Conservation (phyloP, 176 grass and related monocot species). For the Juncus effusus region DNA sequence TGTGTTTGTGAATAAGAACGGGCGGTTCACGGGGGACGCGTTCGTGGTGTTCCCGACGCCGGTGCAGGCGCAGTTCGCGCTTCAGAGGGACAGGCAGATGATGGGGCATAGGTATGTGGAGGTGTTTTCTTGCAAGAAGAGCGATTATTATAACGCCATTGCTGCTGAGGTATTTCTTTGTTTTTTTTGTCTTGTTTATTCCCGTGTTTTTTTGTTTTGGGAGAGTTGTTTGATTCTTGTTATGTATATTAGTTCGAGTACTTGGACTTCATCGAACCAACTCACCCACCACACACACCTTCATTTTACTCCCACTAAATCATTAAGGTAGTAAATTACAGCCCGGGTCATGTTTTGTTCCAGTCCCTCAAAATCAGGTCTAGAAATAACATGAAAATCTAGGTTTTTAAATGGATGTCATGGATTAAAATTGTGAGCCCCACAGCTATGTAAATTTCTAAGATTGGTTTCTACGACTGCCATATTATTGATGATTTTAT, state of each 20-base stretch:
- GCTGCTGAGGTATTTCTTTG: slow-evolving; percentile 41
- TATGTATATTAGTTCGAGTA: neutral
- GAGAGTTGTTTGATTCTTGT: neutral
- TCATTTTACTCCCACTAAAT: neutral
- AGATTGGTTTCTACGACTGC: too few species aligned
- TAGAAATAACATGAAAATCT: too few species aligned
- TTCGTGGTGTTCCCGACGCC: slow-evolving; percentile 67
- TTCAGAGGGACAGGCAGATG: slow-evolving; percentile 75
- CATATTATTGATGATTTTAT: too few species aligned
- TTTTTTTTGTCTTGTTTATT: neutral
- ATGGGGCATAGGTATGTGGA: slow-evolving; percentile 91
- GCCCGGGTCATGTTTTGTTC: neutral
- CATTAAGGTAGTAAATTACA: neutral
- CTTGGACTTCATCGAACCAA: neutral
- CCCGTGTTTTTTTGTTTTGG: neutral
- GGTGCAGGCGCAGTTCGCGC: slow-evolving; percentile 69
- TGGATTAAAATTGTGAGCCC: too few species aligned
- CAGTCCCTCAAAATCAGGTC: neutral
- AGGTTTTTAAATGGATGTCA: too few species aligned
- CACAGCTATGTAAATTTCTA: too few species aligned
- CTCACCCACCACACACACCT: too few species aligned
- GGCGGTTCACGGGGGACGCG: slow-evolving; percentile 68
- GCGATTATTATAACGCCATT: slow-evolving; percentile 77
- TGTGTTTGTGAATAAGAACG: slow-evolving; percentile 75
- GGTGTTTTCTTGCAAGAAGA: slow-evolving; percentile 93